phyloP scores from a whole-genome alignment of 2,329 filamentous ascomycete genomes.

The Lasiodiplodia gonubiensis region DNA sequence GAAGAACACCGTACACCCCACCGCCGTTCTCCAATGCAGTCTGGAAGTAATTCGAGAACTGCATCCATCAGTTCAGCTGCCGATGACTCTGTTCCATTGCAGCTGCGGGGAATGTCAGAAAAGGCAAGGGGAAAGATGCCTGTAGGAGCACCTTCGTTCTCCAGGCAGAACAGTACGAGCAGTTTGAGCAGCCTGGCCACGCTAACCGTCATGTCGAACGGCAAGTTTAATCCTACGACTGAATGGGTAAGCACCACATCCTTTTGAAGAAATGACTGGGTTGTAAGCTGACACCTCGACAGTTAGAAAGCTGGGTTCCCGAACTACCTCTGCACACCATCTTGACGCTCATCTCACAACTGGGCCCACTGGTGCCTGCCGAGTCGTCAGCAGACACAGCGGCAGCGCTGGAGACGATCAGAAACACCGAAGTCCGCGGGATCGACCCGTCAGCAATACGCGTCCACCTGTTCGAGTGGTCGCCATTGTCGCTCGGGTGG shows the following conservation, averaged over 20 bases:
- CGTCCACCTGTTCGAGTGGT: slow-evolving; percentile 94
- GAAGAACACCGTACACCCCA: slow-evolving; percentile 45
- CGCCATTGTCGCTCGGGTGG: slow-evolving; percentile 87
- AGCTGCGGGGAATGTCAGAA: slow-evolving; percentile 92
- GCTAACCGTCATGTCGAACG: slow-evolving; percentile 61
- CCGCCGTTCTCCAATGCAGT: slow-evolving; percentile 36
- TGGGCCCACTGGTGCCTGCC: slow-evolving; percentile 58
- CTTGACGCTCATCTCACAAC: slow-evolving; percentile 73
- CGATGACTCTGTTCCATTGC: slow-evolving; percentile 81
- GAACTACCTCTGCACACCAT: slow-evolving; percentile 88
- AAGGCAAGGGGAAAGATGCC: slow-evolving; percentile 97
- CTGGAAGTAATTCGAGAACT: slow-evolving; percentile 59
- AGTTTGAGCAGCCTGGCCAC: slow-evolving; percentile 73
- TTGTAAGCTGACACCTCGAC: slow-evolving; percentile 33
- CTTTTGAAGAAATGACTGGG: not conserved
- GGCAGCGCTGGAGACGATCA: slow-evolving; percentile 57
- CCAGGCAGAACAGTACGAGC: slow-evolving; percentile 85
- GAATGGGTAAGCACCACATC: slow-evolving; percentile 64
- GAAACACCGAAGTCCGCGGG: slow-evolving; percentile 67
- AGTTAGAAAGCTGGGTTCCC: slow-evolving; percentile 93
- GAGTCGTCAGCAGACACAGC: slow-evolving; percentile 50
- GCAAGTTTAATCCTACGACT: slow-evolving; percentile 76
- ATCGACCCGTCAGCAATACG: slow-evolving; percentile 77
- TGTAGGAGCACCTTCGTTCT: slow-evolving; percentile 79
- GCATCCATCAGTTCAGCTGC: slow-evolving; percentile 71